A percentile compares a stretch with the other conserved stretches of the same genome.
Evolutionary conservation across 1,284 basidiomycete species (phyloP).

Genomic region (Pholiota adiposa): DNA sequence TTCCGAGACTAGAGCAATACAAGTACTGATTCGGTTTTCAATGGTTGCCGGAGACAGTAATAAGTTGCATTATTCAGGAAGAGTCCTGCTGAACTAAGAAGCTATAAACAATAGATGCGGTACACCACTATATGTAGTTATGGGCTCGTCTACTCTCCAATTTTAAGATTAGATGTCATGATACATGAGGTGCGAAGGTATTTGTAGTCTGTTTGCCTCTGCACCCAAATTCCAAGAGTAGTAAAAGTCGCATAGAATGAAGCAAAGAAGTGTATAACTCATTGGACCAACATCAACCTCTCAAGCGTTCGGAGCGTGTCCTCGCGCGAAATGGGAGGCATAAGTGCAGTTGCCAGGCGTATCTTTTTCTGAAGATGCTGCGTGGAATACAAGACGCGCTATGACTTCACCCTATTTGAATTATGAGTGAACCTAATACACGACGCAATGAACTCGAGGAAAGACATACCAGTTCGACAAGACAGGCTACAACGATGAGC

Average conservation of each 20-base stretch:
- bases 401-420: constrained; percentile 74
- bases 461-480: constrained; percentile 74
- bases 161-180: no score
- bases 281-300: constrained; percentile 36
- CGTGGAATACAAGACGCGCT: constrained; percentile 78
- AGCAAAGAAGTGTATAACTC: not conserved
- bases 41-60: no score
- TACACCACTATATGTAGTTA: no score
- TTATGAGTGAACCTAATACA: no score
- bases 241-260: not conserved
- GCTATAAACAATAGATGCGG: no score
- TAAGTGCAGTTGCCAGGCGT: constrained; percentile 5
- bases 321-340: constrained; percentile 36
- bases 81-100: no score
- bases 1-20: no score
- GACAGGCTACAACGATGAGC: constrained; percentile 87
- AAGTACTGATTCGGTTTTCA: no score
- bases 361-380: constrained; percentile 37
- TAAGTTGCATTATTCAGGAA: no score
- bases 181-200: no score
- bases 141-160: no score
- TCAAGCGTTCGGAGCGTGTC: constrained; percentile 45
- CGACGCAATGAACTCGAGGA: no score
- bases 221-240: not conserved
- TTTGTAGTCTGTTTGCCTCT: not conserved